phyloP scores from a whole-genome alignment of 768 basidiomycete genomes.

The Lentinus brumalis region DNA sequence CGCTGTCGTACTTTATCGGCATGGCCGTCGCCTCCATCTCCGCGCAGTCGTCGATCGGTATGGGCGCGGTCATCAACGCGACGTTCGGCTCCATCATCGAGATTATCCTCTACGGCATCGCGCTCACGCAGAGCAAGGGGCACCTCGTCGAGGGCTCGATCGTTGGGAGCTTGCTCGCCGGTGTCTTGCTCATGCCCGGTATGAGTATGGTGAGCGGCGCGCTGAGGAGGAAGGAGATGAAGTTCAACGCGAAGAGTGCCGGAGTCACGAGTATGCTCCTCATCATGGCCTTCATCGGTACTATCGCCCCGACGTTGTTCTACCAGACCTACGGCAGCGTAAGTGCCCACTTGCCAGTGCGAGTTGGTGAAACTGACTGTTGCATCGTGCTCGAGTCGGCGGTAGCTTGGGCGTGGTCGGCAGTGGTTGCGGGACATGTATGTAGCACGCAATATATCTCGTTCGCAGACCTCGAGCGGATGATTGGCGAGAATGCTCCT shows the following conservation, averaged over 20 bases:
- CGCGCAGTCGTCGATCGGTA: conserved; percentile 97
- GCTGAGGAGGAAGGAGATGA: conserved; percentile 88
- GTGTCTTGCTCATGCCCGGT: conserved; percentile 78
- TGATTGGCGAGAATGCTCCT: too few species aligned
- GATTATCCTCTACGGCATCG: conserved; percentile 89
- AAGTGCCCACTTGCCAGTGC: conserved; percentile 37
- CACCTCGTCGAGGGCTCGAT: conserved; percentile 95
- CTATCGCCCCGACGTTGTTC: conserved; percentile 91
- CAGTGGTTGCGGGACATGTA: too few species aligned
- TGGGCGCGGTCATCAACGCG: conserved; percentile 99
- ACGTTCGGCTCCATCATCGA: conserved; percentile 99
- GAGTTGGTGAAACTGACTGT: conserved; percentile 7
- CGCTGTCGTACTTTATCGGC: conserved; percentile 97
- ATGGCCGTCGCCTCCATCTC: conserved; percentile 99
- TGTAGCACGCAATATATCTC: too few species aligned
- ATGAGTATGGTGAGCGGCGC: conserved; percentile 94
- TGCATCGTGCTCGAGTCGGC: conserved; percentile 65
- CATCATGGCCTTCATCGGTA: conserved; percentile 99
- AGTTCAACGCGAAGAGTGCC: conserved; percentile 98
- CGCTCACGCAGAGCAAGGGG: conserved; percentile 89
- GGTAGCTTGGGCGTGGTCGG: too few species aligned
- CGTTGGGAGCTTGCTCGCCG: conserved; percentile 95
- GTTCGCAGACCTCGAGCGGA: too few species aligned
- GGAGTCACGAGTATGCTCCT: conserved; percentile 99
- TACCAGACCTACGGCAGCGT: conserved; percentile 98